Evolutionary conservation across 495 filamentous ascomycete genomes (phyloP).

Genomic region (Aspergillus mulundensis): DNA sequence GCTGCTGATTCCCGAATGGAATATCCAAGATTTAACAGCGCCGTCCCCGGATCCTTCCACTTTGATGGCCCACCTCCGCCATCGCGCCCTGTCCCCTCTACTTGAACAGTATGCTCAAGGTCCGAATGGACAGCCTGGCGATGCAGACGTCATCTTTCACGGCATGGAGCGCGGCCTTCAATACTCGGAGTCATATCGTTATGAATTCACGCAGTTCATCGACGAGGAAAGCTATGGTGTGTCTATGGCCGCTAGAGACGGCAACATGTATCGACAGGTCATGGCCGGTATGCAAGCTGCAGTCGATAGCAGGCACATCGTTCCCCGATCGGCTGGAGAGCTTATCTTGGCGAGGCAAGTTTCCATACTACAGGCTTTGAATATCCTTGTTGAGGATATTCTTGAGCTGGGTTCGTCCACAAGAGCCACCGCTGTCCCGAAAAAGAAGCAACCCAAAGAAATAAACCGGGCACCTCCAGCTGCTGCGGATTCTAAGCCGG

Average conservation of each 20-base stretch:
- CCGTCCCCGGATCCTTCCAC: constrained; percentile 20
- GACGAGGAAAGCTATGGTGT: constrained; percentile 21
- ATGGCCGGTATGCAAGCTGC: constrained; percentile 11
- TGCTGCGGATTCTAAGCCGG: too few species aligned
- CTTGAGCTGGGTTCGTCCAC: constrained; percentile 26
- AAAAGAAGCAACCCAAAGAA: constrained; percentile 16
- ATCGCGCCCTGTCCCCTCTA: constrained; percentile 20
- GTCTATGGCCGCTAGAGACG: not conserved
- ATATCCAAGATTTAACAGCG: constrained; percentile 31
- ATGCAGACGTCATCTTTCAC: not conserved
- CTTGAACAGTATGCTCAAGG: not conserved
- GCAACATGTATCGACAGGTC: constrained; percentile 5
- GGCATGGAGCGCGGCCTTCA: constrained; percentile 16
- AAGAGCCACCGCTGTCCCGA: not conserved
- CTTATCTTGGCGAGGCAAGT: constrained; percentile 30
- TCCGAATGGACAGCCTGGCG: not conserved
- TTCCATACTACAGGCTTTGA: constrained; percentile 11
- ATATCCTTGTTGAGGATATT: constrained; percentile 32
- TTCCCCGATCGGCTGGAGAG: constrained; percentile 27
- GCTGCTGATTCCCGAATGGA: constrained; percentile 32
- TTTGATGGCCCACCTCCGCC: constrained; percentile 25
- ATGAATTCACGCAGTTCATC: constrained; percentile 19
- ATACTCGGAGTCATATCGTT: not conserved
- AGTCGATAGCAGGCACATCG: constrained; percentile 12
- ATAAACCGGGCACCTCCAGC: too few species aligned